Conservation (phyloP, 208 protist species). For the Strigomonas galati region DNA sequence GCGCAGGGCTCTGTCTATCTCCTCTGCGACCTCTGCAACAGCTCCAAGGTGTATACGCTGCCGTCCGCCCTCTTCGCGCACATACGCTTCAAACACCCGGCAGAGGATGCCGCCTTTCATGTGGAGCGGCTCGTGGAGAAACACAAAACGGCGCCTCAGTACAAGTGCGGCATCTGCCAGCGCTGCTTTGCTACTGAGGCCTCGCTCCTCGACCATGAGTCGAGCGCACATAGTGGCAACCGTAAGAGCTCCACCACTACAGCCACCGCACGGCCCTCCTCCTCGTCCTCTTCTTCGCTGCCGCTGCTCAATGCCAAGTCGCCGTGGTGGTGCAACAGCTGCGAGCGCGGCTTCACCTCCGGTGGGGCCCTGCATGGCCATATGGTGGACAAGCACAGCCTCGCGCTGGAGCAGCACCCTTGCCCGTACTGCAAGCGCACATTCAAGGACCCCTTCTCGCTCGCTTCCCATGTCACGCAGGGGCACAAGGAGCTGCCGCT, state of each 20-base stretch:
- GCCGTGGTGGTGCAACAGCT: constrained; percentile 80
- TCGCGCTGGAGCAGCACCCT: constrained; percentile 36
- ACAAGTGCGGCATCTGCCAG: constrained; percentile 52
- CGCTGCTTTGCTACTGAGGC: constrained; percentile 27
- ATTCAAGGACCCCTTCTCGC: constrained; percentile 54
- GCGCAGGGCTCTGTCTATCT: constrained; percentile 27
- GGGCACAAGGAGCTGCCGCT: constrained; percentile 40
- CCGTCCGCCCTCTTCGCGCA: constrained; percentile 82
- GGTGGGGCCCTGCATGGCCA: constrained; percentile 52
- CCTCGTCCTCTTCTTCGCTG: too few relatives aligned
- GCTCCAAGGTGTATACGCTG: constrained; percentile 55
- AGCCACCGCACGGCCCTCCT: too few relatives aligned
- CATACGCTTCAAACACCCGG: constrained; percentile 80
- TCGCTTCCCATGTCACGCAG: constrained; percentile 58
- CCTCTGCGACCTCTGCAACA: constrained; percentile 64
- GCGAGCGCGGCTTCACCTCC: constrained; percentile 69
- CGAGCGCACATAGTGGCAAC: constrained; percentile 19
- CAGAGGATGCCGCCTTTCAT: constrained; percentile 66
- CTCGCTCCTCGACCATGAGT: constrained; percentile 43
- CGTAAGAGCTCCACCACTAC: too few relatives aligned
- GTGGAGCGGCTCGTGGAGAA: constrained; percentile 65
- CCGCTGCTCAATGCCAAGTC: constrained; percentile 30
- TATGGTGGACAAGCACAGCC: constrained; percentile 48
- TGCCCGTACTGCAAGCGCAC: constrained; percentile 84
- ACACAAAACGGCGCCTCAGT: constrained; percentile 19